Evolutionary conservation across 164 flowering plant species (phyloP), one percentile per base, ranked within the genome.

Genomic region (Chloranthus sessilifolius): DNA sequence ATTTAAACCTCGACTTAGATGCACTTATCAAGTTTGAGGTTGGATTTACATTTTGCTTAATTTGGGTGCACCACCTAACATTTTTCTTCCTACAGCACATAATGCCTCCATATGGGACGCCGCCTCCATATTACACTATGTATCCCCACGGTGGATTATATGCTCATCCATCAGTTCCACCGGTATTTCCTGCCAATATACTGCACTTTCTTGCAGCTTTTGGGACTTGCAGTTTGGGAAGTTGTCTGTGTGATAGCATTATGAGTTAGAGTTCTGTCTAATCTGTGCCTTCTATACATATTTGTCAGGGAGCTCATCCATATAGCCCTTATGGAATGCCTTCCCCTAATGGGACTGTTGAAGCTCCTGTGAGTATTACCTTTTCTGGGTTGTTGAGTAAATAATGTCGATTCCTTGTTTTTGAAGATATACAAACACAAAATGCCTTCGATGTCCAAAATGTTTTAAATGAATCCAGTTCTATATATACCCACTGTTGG

Each of bases 21-120:
- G 16, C 12, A 24, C 12, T 8, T 59, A 24, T 7, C 36, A 33
- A 33, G 7, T 7, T 33, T 7, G 36, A 33, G 36, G 12, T 33
- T 33, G 7, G 7, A n/a, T n/a, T n/a, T n/a, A n/a, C n/a, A n/a
- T n/a, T n/a, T n/a, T n/a, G n/a, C n/a, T n/a, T n/a, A n/a, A n/a
- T n/a, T n/a, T n/a, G n/a, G n/a, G n/a, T n/a, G n/a, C n/a, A n/a
- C n/a, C n/a, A n/a, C n/a, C 20, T 52, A 7, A 56, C 61, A 7
- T 15, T 47, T 51, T 42, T 52, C 47, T 52, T 46, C 52, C 25
- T 56, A 66, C 70, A 66, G 70, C 70, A 61, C 43, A 52, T 66
- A 57, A 40, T 66, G 14, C 66, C 71, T 35, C 71, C 66, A 21
- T 66, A 61, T 61, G 71, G 66, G 44, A 61, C 71, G 36, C 71